phyloP scores from a whole-genome alignment of 768 basidiomycete genomes.

The Hydnomerulius pinastri region DNA sequence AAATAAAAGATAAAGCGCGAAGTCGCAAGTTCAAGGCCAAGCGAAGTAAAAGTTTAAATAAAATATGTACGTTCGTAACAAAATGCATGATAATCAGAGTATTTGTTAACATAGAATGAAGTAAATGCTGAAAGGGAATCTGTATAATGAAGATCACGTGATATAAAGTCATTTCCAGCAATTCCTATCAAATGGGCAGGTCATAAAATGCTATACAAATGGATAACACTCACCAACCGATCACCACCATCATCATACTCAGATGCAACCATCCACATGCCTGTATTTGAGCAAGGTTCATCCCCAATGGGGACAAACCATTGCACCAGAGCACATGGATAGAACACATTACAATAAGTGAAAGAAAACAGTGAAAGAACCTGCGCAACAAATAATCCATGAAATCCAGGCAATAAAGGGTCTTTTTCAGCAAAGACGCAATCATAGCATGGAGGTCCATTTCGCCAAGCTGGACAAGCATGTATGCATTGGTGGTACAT shows the following conservation, averaged over 20 bases:
- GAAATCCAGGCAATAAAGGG: conserved; percentile 17
- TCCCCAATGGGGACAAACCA: conserved; percentile 21
- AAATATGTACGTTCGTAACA: no score
- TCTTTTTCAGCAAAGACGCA: conserved; percentile 21
- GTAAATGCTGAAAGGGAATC: conserved; percentile 21
- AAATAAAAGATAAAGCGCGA: no score
- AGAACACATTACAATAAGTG: background rate
- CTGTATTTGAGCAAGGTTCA: conserved; percentile 22
- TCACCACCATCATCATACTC: conserved; percentile 18
- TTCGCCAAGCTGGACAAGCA: conserved; percentile 18
- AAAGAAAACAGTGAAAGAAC: conserved; percentile 27
- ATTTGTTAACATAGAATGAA: conserved; percentile 30
- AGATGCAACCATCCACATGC: conserved; percentile 31
- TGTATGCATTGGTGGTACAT: conserved; percentile 27
- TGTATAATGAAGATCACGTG: conserved; percentile 8
- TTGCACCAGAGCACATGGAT: conserved; percentile 21
- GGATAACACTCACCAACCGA: conserved; percentile 14
- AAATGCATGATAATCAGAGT: conserved; percentile 30
- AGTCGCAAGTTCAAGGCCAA: no score
- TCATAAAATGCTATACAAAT: conserved; percentile 22
- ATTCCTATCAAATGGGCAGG: conserved; percentile 23
- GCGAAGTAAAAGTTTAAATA: no score
- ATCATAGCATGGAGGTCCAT: conserved; percentile 13
- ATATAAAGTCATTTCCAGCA: conserved; percentile 12
- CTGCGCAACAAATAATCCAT: no score